phyloP scores from a whole-genome alignment of 805 yeast species.

The Cyberlindnera euphorbiae region DNA sequence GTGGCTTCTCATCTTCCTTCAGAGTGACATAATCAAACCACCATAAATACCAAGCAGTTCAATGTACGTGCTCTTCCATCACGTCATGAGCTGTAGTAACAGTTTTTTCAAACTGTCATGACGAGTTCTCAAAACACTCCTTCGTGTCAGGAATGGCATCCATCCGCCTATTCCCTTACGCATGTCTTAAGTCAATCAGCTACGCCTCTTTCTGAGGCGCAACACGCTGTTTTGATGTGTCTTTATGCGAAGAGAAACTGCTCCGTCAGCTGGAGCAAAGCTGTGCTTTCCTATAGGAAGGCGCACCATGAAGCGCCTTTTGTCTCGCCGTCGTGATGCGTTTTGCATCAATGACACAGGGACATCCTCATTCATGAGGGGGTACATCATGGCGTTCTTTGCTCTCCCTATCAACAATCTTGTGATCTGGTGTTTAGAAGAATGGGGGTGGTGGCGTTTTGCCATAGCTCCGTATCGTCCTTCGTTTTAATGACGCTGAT shows the following conservation, averaged over 20 bases:
- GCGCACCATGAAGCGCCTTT: too few relatives aligned
- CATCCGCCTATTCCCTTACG: too few relatives aligned
- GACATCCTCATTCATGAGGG: not conserved
- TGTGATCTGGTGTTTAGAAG: not conserved
- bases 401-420: slow-evolving; percentile 3
- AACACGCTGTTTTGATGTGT: slow-evolving; percentile 29
- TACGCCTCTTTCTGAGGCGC: slow-evolving; percentile 7
- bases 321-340: slow-evolving; percentile 10
- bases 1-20: too few relatives aligned
- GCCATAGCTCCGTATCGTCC: slow-evolving; percentile 1
- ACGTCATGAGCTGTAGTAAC: too few relatives aligned
- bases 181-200: slow-evolving; percentile 23
- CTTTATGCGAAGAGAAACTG: slow-evolving; percentile 27
- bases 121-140: too few relatives aligned
- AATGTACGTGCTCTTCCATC: too few relatives aligned
- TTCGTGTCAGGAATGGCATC: too few relatives aligned
- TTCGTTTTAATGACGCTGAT: slow-evolving; percentile 1
- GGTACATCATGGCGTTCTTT: slow-evolving; percentile 1
- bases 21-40: too few relatives aligned
- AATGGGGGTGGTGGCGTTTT: slow-evolving; percentile 3
- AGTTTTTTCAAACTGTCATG: too few relatives aligned
- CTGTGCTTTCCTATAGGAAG: slow-evolving; percentile 1
- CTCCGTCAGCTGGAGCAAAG: slow-evolving; percentile 1
- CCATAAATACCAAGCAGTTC: too few relatives aligned
- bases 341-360: slow-evolving; percentile 8